These are phyloP conservation scores for Begonia peltatifolia DNA, from an alignment of 306 rosid species.

Conservation along the genomic window DNA sequence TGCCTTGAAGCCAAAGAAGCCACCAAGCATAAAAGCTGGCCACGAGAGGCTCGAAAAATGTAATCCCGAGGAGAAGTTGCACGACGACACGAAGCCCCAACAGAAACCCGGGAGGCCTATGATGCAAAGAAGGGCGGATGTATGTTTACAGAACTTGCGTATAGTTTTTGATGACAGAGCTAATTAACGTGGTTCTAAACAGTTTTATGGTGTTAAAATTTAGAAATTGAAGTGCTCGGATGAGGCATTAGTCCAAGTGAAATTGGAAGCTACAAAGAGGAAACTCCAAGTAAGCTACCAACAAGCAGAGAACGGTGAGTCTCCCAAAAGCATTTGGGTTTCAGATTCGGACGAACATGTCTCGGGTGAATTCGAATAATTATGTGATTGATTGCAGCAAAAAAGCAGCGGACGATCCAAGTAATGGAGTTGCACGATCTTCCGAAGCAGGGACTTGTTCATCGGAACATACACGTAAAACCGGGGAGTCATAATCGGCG, in stretches of 20 bases:
- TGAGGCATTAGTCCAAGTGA: slow-evolving; percentile 45
- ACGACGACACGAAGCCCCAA: slow-evolving; percentile 19
- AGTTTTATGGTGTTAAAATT: slow-evolving; percentile 8
- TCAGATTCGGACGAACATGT: not conserved
- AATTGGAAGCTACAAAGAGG: slow-evolving; percentile 93
- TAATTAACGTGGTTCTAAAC: slow-evolving; percentile 7
- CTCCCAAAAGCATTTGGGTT: not conserved
- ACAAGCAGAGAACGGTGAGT: slow-evolving; percentile 79
- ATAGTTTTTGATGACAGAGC: slow-evolving; percentile 1
- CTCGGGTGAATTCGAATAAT: slow-evolving; percentile 7
- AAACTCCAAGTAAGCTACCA: slow-evolving; percentile 91
- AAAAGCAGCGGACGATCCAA: slow-evolving; percentile 81
- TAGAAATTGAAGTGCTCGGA: slow-evolving; percentile 45
- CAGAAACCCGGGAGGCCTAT: slow-evolving; percentile 24
- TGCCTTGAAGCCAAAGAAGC: slow-evolving; percentile 30
- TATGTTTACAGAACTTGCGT: slow-evolving; percentile 17
- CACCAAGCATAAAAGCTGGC: slow-evolving; percentile 30
- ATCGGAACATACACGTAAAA: slow-evolving; percentile 38
- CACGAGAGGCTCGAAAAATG: slow-evolving; percentile 38
- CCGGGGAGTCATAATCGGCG: slow-evolving; percentile 48
- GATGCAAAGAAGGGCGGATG: slow-evolving; percentile 51
- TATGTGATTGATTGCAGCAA: slow-evolving; percentile 37
- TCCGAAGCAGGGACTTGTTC: slow-evolving; percentile 54
- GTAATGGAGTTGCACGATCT: slow-evolving; percentile 88
- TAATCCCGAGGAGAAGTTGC: slow-evolving; percentile 26